A percentile compares a stretch with the other conserved stretches of the same genome.
Conservation (phyloP, 148 eudicot species). For the Nepenthes mirabilis region DNA sequence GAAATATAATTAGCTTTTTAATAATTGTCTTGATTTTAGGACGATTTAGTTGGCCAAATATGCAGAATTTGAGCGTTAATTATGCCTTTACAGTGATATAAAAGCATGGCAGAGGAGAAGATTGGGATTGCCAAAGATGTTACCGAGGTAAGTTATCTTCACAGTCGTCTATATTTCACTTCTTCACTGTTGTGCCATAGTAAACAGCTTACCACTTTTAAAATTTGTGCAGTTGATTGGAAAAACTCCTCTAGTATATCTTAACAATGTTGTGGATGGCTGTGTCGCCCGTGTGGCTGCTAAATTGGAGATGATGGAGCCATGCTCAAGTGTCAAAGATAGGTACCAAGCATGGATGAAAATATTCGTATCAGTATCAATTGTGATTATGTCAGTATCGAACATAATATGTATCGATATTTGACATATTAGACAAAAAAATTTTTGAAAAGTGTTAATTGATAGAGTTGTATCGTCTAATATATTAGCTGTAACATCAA, state of each 20-base stretch:
- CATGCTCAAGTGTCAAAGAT: constrained; percentile 62
- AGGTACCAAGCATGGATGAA: constrained; percentile 15
- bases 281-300: constrained; percentile 56
- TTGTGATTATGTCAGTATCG: no score
- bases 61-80: no score
- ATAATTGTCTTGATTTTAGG: no score
- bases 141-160: constrained; percentile 36
- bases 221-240: constrained; percentile 37
- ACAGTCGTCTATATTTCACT: background rate
- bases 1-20: no score
- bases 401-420: no score
- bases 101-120: constrained; percentile 22
- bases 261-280: constrained; percentile 47
- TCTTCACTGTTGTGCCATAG: background rate
- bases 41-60: background rate
- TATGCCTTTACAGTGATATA: background rate
- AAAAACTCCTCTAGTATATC: constrained; percentile 51
- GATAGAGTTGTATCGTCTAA: no score
- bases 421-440: no score
- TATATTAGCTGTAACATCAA: no score
- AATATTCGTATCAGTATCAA: no score
- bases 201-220: background rate
- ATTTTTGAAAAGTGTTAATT: no score
- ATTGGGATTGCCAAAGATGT: constrained; percentile 53
- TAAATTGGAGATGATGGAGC: constrained; percentile 54